These are phyloP conservation scores for Spinacia oleracea DNA, from an alignment of 179 eudicot species.

Conservation along the genomic window DNA sequence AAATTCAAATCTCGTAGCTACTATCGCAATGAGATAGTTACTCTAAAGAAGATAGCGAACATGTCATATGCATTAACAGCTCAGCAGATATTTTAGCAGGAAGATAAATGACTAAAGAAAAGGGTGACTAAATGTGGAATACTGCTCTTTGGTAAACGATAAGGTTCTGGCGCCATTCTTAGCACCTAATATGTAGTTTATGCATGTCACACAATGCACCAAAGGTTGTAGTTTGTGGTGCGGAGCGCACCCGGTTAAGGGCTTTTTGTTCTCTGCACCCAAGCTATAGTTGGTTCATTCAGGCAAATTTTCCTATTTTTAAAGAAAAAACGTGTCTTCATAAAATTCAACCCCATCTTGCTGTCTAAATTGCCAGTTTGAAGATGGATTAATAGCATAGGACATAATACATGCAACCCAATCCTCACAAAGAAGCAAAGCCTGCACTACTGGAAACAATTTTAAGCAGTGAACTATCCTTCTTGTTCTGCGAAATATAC, in stretches of 20 bases:
- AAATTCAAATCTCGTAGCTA: background rate
- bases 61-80: background rate
- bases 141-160: too few relatives aligned
- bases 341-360: background rate
- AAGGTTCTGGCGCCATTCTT: too few relatives aligned
- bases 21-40: background rate
- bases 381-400: background rate
- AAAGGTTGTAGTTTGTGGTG: too few relatives aligned
- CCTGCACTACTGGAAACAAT: background rate
- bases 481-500: background rate
- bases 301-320: too few relatives aligned
- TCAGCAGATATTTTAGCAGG: background rate
- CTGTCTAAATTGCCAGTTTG: background rate
- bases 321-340: background rate
- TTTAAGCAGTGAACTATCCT: background rate
- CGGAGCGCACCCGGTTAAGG: too few relatives aligned
- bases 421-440: background rate
- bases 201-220: too few relatives aligned
- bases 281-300: too few relatives aligned
- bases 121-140: background rate
- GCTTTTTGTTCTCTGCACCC: too few relatives aligned
- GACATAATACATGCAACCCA: constrained; percentile 7
- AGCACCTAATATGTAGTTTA: too few relatives aligned
- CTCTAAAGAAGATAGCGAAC: background rate
- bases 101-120: background rate